phyloP scores from a whole-genome alignment of 495 filamentous ascomycete species.

The Aspergillus sclerotioniger region DNA sequence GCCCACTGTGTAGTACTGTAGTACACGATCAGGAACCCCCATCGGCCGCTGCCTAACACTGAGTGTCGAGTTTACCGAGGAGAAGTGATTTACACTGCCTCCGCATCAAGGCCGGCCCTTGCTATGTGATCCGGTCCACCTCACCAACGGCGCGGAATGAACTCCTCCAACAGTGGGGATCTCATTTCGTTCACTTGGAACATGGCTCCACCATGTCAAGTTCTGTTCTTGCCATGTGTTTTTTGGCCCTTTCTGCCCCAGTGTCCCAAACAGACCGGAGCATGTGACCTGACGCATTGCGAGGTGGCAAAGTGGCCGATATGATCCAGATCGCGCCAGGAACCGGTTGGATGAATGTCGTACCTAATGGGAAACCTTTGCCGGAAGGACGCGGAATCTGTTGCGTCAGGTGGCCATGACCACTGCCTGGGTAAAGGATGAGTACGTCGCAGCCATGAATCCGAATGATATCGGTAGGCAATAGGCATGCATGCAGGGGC shows the following conservation, averaged over 20 bases:
- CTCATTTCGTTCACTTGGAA: slow-evolving; percentile 22
- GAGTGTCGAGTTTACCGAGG: not conserved
- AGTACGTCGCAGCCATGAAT: not conserved
- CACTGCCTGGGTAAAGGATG: not conserved
- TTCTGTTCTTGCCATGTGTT: slow-evolving; percentile 11
- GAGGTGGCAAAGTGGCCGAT: not conserved
- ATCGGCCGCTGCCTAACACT: no score
- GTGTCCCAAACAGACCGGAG: not conserved
- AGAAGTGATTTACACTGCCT: slow-evolving; percentile 6
- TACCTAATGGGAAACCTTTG: not conserved
- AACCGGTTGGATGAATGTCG: not conserved
- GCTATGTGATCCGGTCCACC: not conserved
- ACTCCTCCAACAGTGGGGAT: slow-evolving; percentile 20
- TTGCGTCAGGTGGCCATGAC: not conserved
- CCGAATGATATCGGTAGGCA: not conserved
- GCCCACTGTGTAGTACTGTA: no score
- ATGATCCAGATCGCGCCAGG: not conserved
- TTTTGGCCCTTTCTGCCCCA: slow-evolving; percentile 7
- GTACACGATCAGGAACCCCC: not conserved
- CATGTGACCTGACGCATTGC: not conserved
- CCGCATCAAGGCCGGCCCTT: not conserved
- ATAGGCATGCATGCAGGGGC: not conserved
- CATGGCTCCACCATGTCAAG: slow-evolving; percentile 9
- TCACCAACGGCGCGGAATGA: slow-evolving; percentile 25
- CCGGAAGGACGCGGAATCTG: not conserved